A percentile compares a stretch with the other conserved stretches of the same genome.
Evolutionary conservation across 1,284 basidiomycete genomes (phyloP).

Genomic region (Irpex rosettiformis): DNA sequence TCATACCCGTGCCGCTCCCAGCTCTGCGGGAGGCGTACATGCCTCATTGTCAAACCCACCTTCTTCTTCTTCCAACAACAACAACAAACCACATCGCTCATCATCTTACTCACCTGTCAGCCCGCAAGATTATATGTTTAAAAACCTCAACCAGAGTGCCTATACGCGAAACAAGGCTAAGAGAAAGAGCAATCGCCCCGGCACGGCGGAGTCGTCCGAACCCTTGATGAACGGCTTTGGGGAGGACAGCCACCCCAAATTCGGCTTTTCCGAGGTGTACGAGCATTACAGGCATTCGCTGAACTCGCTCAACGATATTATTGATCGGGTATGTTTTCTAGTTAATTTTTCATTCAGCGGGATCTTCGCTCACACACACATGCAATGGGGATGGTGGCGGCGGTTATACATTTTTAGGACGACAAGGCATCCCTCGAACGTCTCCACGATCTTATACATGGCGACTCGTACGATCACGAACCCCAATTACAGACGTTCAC

Average conservation of each 20-base stretch:
- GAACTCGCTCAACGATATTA: conserved; percentile 70
- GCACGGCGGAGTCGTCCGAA: conserved; percentile 54
- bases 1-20: conserved; percentile 49
- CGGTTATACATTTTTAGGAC: conserved; percentile 43
- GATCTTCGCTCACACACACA: conserved; percentile 3
- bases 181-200: conserved; percentile 39
- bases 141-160: conserved; percentile 45
- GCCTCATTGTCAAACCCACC: conserved; percentile 17
- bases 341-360: conserved; percentile 1
- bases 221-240: conserved; percentile 40
- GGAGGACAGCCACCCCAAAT: conserved; percentile 17
- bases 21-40: conserved; percentile 18
- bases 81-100: conserved; percentile 3
- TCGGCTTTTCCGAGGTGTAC: conserved; percentile 50
- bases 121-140: conserved; percentile 13
- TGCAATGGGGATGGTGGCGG: no score
- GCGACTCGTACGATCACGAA: conserved; percentile 15
- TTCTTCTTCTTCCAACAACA: no score
- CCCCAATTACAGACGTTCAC: conserved; percentile 18
- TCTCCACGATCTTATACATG: conserved; percentile 65
- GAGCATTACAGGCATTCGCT: conserved; percentile 74
- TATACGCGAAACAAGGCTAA: conserved; percentile 31
- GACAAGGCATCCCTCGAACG: conserved; percentile 70
- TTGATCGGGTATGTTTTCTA: conserved; percentile 57
- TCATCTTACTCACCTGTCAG: conserved; percentile 6